Evolutionary conservation across 495 filamentous ascomycete genomes (phyloP), one percentile per base, ranked within the genome.

Genomic region (Cudoniella acicularis): DNA sequence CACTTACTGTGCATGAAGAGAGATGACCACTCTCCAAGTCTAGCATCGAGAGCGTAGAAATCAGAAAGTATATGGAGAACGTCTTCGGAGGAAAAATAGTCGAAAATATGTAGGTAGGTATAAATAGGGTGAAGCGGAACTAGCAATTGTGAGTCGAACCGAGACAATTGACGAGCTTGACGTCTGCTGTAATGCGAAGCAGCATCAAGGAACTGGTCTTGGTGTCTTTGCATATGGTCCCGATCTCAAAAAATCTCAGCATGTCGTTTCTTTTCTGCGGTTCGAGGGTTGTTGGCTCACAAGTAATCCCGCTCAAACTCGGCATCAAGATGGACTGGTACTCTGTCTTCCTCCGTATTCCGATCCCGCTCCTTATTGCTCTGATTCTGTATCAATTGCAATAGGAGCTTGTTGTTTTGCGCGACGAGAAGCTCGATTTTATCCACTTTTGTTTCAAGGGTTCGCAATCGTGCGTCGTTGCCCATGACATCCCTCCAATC

Each of bases 301-400:
- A 67, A 48, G 46, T 67, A 67, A 64, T 67, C 64, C 16, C 64
- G 50, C 61, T 67, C 64, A 64, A 67, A 67, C 59, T 67, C 64
- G 36, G 64, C 61, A 30, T 67, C 64, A 16, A 67, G 64, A 64
- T 67, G 64, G 48, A 67, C 64, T 6, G 64, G 64, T 13, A 67
- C 64, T 42, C 64, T 54, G 20, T 67, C 64, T 45, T 67, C 64
- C 46, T 67, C 64, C 20, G 30, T 25, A 41, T 59, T 61, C 6
- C 59, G 54, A 48, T 64, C 64, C 23, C 62, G 36, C 22, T 63
- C 60, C 21, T 51, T 63, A 23, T 47, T 59, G 18, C 36, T 42
- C 51, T 67, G 64, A 26, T 67, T 64, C 30, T 54, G 42, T 0
- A 67, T 52, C 3, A 67, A 42, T 60, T 67, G 64, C 40, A 64